These are phyloP conservation scores for Coriolopsis trogii DNA, from an alignment of 1,284 basidiomycete species.

Conservation along the genomic window DNA sequence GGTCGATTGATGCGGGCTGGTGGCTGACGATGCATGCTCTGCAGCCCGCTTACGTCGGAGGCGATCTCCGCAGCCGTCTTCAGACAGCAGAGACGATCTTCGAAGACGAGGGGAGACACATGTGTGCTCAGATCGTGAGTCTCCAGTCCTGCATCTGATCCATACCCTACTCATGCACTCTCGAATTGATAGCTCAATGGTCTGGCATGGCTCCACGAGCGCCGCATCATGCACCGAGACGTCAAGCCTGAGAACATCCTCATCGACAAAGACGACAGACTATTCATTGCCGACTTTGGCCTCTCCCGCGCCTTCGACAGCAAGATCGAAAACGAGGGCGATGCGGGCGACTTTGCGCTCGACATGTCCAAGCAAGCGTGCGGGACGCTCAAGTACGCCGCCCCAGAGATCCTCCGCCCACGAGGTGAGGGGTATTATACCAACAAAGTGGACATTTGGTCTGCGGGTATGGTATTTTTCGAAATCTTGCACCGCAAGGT, in stretches of 20 bases:
- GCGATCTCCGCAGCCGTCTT: conserved; percentile 21
- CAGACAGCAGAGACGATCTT: conserved; percentile 4
- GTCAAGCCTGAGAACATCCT: conserved; percentile 65
- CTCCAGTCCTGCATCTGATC: neutral
- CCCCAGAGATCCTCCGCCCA: conserved; percentile 55
- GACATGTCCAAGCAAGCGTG: conserved; percentile 9
- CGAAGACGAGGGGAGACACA: conserved; percentile 5
- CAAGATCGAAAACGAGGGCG: neutral
- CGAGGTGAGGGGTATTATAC: conserved; percentile 44
- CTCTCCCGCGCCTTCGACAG: conserved; percentile 46
- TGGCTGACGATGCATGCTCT: neutral
- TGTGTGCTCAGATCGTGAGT: conserved; percentile 27
- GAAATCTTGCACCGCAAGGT: conserved; percentile 56
- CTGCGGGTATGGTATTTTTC: conserved; percentile 60
- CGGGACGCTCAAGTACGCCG: conserved; percentile 53
- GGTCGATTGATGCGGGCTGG: neutral
- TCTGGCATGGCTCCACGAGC: conserved; percentile 44
- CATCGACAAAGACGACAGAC: conserved; percentile 61
- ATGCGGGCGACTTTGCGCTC: neutral
- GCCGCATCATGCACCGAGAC: conserved; percentile 38
- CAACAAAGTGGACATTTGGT: conserved; percentile 42
- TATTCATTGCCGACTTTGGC: conserved; percentile 70
- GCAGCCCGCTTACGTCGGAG: conserved; percentile 19
- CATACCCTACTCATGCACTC: conserved; percentile 36
- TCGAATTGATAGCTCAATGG: conserved; percentile 12